Conservation (phyloP, 768 basidiomycete species). For the Phaffia australis region DNA sequence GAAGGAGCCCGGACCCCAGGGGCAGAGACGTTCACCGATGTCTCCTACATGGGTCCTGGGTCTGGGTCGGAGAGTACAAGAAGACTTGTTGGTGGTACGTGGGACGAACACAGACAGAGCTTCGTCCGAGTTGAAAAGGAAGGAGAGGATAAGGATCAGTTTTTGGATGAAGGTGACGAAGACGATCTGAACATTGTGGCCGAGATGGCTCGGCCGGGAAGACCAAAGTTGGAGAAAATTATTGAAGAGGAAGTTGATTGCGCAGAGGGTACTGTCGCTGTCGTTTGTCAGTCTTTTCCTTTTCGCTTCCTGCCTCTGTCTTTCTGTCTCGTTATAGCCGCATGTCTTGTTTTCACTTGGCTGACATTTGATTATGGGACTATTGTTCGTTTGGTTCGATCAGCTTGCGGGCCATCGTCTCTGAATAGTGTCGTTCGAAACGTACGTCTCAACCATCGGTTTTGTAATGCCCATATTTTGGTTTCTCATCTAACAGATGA, state of each 20-base stretch:
- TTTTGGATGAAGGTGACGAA: slow-evolving; percentile 52
- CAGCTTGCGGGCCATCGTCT: slow-evolving; percentile 63
- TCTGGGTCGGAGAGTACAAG: slow-evolving; percentile 14
- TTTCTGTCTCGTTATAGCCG: background rate
- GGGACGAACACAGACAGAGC: slow-evolving; percentile 22
- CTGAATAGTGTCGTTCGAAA: slow-evolving; percentile 61
- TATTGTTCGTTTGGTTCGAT: background rate
- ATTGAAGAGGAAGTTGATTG: slow-evolving; percentile 54
- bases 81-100: slow-evolving; percentile 21
- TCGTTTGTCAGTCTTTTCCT: slow-evolving; percentile 51
- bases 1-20: background rate
- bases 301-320: background rate
- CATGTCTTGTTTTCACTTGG: slow-evolving; percentile 5
- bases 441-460: slow-evolving; percentile 29
- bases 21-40: background rate
- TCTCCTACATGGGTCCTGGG: background rate
- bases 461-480: background rate
- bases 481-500: background rate
- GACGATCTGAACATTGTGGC: slow-evolving; percentile 51
- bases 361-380: background rate
- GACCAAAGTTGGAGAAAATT: slow-evolving; percentile 54
- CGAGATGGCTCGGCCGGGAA: slow-evolving; percentile 55
- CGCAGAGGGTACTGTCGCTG: slow-evolving; percentile 50
- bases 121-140: slow-evolving; percentile 22
- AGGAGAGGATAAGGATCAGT: slow-evolving; percentile 34